Percentiles rank a stretch among this genome's conserved stretches.
phyloP scores from a whole-genome alignment of 1,284 basidiomycete species.

The Baeospora myosura region DNA sequence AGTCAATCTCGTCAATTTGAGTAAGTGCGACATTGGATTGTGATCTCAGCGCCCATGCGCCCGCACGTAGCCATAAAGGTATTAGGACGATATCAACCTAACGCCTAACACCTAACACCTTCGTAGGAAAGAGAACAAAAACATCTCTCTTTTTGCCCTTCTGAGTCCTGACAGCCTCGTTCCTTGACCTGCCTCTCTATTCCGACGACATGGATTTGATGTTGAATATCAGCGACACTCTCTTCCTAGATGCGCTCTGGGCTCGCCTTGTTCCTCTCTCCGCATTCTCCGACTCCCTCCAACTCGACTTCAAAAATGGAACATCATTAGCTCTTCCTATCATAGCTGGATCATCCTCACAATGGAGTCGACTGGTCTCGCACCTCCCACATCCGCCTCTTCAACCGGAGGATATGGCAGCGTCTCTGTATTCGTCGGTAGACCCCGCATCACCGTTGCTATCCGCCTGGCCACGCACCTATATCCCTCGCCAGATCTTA shows the following conservation, averaged over 20 bases:
- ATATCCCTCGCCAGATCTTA: conserved; percentile 70
- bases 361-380: conserved; percentile 49
- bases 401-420: conserved; percentile 21
- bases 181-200: no score
- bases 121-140: no score
- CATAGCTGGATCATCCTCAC: conserved; percentile 25
- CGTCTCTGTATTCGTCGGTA: conserved; percentile 23
- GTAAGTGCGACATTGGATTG: no score
- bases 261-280: conserved; percentile 66
- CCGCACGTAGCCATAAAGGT: no score
- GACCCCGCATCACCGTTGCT: conserved; percentile 23
- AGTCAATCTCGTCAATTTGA: no score
- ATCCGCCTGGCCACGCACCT: conserved; percentile 77
- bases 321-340: conserved; percentile 27
- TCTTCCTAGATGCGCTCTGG: conserved; percentile 74
- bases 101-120: no score
- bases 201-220: conserved; percentile 88
- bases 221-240: conserved; percentile 66
- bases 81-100: no score
- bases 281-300: conserved; percentile 42
- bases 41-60: no score
- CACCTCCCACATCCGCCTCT: conserved; percentile 52
- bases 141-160: no score
- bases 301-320: conserved; percentile 24
- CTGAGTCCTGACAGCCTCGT: no score